These are phyloP conservation scores for Boechera divaricarpa DNA, from an alignment of 345 rosid species.

Conservation along the genomic window DNA sequence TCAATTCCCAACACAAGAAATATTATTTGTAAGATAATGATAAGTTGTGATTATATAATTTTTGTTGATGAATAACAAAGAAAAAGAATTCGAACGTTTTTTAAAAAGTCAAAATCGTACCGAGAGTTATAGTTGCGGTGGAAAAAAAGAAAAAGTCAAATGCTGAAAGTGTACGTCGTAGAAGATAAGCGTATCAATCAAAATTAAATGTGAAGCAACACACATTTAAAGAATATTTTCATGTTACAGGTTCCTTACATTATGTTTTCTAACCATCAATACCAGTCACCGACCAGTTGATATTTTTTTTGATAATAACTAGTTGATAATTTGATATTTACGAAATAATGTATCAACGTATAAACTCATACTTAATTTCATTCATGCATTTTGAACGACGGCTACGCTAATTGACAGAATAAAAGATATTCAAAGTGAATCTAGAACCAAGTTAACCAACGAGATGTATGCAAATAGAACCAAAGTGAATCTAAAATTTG, in stretches of 20 bases:
- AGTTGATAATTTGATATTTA: constrained; percentile 13
- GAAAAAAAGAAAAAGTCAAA: constrained; percentile 28
- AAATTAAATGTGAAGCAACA: constrained; percentile 34
- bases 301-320: background rate
- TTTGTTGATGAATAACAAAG: constrained; percentile 4
- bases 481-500: no score
- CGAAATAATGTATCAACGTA: background rate
- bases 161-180: constrained; percentile 31
- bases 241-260: constrained; percentile 40
- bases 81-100: constrained; percentile 5
- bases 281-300: constrained; percentile 40
- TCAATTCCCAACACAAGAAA: background rate
- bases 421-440: no score
- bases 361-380: constrained; percentile 11
- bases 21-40: background rate
- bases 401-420: background rate
- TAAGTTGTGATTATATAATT: background rate
- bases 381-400: background rate
- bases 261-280: constrained; percentile 15
- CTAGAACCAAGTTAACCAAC: no score
- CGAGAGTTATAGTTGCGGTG: constrained; percentile 20
- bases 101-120: constrained; percentile 26
- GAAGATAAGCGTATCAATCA: constrained; percentile 6
- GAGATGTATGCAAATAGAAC: no score
- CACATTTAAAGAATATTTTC: constrained; percentile 25